Base-by-base conservation (phyloP, 169 alveolate species). In the Eimeria zaria region DNA sequence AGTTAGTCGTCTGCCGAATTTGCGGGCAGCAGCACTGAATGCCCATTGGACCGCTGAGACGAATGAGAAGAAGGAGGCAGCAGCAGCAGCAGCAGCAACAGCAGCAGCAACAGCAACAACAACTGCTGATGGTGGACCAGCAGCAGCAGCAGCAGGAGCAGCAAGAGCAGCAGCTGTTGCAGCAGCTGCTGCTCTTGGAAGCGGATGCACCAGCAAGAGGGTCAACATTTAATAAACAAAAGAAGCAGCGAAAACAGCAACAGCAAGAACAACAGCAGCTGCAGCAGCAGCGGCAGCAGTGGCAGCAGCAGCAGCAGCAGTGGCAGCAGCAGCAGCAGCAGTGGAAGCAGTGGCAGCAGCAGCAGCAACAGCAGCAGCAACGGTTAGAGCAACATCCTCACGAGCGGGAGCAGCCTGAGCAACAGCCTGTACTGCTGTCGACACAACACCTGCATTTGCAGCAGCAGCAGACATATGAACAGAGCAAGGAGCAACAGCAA, bases 31-130 rank as follows among this genome's bases (percentile, higher is more conserved):
- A 30, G 36, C 41, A 58, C 30, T 22, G 58, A 8, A 81, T 27
- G 3, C 44, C 58, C 22, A 46, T n/a, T 27, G 90, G 90, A 41
- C 90, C 41, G 9, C 55, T 81, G 22, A 81, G 90, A 27, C 0
- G 46, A 27, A n/a, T 1, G 90, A 48, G 90, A 22, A 22, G 24
- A 48, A 39, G n/a, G 24, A 69, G 58, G 71, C 87, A 76, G 60
- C 58, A 76, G 55, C 87, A 76, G 58, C 87, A 76, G 36, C 81
- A 71, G 81, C 81, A 71, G 81, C 48, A n/a, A n/a, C n/a, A n/a
- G n/a, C n/a, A n/a, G n/a, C n/a, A n/a, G n/a, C n/a, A n/a, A n/a
- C n/a, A n/a, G n/a, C n/a, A n/a, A n/a, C n/a, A n/a, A n/a, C n/a
- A 71, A 41, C 48, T n/a, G 81, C 53, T 11, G 33, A 33, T 67